Evolutionary conservation across 2,329 filamentous ascomycete species (phyloP).

Genomic region (Epichloe amarillans): DNA sequence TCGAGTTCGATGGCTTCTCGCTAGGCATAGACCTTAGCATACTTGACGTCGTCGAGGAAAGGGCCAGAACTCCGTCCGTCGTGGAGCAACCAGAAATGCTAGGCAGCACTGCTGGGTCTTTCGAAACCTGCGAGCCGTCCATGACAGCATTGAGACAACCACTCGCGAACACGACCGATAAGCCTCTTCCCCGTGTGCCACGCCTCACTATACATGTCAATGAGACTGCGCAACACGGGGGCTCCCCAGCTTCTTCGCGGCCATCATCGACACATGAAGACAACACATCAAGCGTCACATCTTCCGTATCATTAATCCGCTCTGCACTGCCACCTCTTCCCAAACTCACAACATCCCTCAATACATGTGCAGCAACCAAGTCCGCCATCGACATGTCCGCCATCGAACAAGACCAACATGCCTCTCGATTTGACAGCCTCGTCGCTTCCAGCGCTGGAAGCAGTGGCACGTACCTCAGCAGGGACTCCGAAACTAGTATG

Average conservation of each 20-base stretch:
- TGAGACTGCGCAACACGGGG: slow-evolving; percentile 13
- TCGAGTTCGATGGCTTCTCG: slow-evolving; percentile 51
- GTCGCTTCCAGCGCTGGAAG: slow-evolving; percentile 66
- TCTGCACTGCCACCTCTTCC: slow-evolving; percentile 42
- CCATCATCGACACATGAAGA: slow-evolving; percentile 31
- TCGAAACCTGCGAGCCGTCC: slow-evolving; percentile 22
- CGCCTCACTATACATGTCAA: slow-evolving; percentile 32
- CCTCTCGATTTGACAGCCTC: slow-evolving; percentile 53
- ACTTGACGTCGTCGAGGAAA: slow-evolving; percentile 30
- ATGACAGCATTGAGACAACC: slow-evolving; percentile 20
- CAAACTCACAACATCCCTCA: slow-evolving; percentile 38
- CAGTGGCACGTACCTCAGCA: slow-evolving; percentile 64
- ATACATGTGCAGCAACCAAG: slow-evolving; percentile 33
- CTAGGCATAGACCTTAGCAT: slow-evolving; percentile 43
- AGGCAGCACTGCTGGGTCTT: slow-evolving; percentile 27
- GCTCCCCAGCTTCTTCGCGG: slow-evolving; percentile 26
- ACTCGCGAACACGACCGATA: slow-evolving; percentile 39
- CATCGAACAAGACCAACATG: slow-evolving; percentile 37
- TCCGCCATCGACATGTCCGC: slow-evolving; percentile 26
- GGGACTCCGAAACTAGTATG: slow-evolving; percentile 69
- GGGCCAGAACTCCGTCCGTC: slow-evolving; percentile 18
- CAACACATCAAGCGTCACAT: slow-evolving; percentile 27
- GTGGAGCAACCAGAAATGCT: slow-evolving; percentile 23
- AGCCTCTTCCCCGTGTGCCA: slow-evolving; percentile 55
- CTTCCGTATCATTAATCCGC: slow-evolving; percentile 34